These are phyloP conservation scores for Plectosphaerella sp. DNA, from an alignment of 2,329 filamentous ascomycete species.

Conservation along the genomic window DNA sequence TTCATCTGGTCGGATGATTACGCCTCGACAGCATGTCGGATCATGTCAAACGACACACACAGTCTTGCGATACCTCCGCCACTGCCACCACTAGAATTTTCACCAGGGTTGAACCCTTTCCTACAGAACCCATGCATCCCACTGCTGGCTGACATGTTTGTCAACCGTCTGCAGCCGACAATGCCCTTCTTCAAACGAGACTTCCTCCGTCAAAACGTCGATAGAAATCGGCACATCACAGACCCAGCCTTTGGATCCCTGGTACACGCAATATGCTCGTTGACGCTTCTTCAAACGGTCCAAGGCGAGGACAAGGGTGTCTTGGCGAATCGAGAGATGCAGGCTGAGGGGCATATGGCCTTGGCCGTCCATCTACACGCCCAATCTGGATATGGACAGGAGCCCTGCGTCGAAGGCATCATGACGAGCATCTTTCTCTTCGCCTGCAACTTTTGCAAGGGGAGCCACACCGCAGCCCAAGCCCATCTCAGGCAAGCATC, in stretches of 20 bases:
- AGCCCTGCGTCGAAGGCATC: neutral
- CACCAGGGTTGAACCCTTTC: too few species aligned
- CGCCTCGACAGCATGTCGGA: too few species aligned
- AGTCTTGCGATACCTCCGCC: too few species aligned
- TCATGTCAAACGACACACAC: too few species aligned
- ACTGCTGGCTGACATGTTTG: too few species aligned
- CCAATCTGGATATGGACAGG: neutral
- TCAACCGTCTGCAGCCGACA: too few species aligned
- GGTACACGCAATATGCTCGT: slow-evolving; percentile 1
- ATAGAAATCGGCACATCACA: neutral
- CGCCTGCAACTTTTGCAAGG: neutral
- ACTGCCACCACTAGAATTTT: too few species aligned
- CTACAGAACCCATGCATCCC: too few species aligned
- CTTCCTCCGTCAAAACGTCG: neutral
- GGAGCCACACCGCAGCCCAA: neutral
- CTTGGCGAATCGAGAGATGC: neutral
- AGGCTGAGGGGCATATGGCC: too few species aligned
- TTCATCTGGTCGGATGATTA: too few species aligned
- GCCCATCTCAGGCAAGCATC: neutral
- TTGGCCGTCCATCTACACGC: too few species aligned
- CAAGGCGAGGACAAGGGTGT: neutral
- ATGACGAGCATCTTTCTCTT: slow-evolving; percentile 3
- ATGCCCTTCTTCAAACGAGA: neutral
- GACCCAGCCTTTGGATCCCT: neutral
- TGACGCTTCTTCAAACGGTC: slow-evolving; percentile 1